phyloP scores from a whole-genome alignment of 495 filamentous ascomycete genomes.

The Hyaloscypha hepaticicola region DNA sequence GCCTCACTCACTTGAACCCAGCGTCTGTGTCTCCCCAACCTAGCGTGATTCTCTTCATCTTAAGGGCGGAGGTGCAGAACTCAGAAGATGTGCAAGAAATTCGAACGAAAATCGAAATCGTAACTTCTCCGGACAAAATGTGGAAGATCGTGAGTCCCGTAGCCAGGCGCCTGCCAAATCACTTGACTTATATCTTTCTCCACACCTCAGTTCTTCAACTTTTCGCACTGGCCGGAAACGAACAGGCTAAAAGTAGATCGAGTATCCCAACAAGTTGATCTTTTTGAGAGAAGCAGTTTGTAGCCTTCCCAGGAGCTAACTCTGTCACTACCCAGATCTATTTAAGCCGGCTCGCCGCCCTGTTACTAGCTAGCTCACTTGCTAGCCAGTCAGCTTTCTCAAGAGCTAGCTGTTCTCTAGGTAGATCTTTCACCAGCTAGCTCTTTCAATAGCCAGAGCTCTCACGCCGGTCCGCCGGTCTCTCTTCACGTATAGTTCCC shows the following conservation, averaged over 20 bases:
- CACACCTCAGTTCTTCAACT: slow-evolving; percentile 1
- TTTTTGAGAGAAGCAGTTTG: too few relatives aligned
- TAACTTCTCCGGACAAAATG: slow-evolving; percentile 10
- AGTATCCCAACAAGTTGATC: too few relatives aligned
- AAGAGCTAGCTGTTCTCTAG: too few relatives aligned
- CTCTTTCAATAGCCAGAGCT: too few relatives aligned
- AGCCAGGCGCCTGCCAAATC: background rate
- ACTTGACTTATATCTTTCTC: background rate
- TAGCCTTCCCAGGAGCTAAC: too few relatives aligned
- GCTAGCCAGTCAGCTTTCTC: too few relatives aligned
- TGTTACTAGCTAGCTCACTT: too few relatives aligned
- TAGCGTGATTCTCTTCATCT: background rate
- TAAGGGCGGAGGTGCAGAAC: background rate
- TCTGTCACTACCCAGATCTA: too few relatives aligned
- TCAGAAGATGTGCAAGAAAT: background rate
- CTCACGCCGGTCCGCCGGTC: too few relatives aligned
- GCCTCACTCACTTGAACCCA: background rate
- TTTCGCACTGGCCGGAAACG: slow-evolving; percentile 1
- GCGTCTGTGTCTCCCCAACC: background rate
- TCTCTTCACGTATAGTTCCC: too few relatives aligned
- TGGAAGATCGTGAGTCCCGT: slow-evolving; percentile 13
- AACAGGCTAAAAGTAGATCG: background rate
- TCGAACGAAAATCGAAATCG: slow-evolving; percentile 13
- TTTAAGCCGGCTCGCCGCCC: too few relatives aligned
- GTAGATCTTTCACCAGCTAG: too few relatives aligned